phyloP scores from a whole-genome alignment of 2,329 filamentous ascomycete species.

The Penicillium sp. region DNA sequence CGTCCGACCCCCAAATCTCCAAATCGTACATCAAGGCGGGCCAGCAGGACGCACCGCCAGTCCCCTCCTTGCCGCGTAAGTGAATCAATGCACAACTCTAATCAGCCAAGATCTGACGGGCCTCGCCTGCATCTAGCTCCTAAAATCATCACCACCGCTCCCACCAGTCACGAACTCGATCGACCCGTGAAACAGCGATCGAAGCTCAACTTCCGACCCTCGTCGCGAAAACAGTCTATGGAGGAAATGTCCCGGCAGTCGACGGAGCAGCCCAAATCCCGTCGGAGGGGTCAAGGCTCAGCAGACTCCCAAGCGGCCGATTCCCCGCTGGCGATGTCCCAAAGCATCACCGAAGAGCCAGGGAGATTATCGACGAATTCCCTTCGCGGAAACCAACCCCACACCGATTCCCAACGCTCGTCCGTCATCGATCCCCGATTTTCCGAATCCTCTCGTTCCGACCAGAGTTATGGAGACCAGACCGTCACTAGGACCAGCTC shows the following conservation, averaged over 20 bases:
- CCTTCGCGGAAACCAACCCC: slow-evolving; percentile 57
- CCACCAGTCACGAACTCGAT: slow-evolving; percentile 66
- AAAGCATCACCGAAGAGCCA: slow-evolving; percentile 65
- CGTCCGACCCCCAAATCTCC: slow-evolving; percentile 87
- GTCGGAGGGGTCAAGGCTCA: slow-evolving; percentile 28
- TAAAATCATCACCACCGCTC: slow-evolving; percentile 87
- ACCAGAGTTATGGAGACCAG: slow-evolving; percentile 75
- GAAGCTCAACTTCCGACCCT: slow-evolving; percentile 43
- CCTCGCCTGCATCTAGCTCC: slow-evolving; percentile 46
- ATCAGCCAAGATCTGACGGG: not conserved
- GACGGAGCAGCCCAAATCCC: slow-evolving; percentile 20
- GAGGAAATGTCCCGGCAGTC: slow-evolving; percentile 30
- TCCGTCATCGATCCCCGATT: slow-evolving; percentile 66
- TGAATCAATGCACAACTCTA: slow-evolving; percentile 11
- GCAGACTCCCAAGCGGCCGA: slow-evolving; percentile 32
- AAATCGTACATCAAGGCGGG: slow-evolving; percentile 68
- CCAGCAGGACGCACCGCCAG: slow-evolving; percentile 54
- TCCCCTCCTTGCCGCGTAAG: slow-evolving; percentile 45
- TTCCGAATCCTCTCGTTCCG: slow-evolving; percentile 88
- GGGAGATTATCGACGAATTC: slow-evolving; percentile 52
- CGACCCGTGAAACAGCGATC: slow-evolving; percentile 43
- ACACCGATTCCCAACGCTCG: slow-evolving; percentile 62
- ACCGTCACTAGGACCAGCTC: slow-evolving; percentile 59
- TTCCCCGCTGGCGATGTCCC: slow-evolving; percentile 37
- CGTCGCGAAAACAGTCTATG: slow-evolving; percentile 35